Conservation (phyloP, 345 rosid species). For the Triadica sebifera region DNA sequence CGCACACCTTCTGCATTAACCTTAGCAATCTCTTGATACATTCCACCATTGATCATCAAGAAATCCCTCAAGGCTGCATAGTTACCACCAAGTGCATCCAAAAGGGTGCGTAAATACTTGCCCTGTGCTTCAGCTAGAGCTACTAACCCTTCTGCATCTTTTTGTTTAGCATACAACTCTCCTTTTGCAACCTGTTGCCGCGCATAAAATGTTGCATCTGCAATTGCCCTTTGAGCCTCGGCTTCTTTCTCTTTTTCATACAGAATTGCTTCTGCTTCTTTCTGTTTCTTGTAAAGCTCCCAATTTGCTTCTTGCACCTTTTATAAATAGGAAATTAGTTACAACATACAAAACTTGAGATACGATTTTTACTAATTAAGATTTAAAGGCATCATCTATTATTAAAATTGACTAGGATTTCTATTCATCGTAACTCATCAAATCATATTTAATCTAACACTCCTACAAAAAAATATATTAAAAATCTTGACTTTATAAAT, state of each 20-base stretch:
- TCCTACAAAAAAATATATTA: too few species aligned
- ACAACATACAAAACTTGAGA: too few species aligned
- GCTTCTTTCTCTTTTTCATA: conserved; percentile 57
- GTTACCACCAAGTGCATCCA: conserved; percentile 53
- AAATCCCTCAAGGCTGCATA: conserved; percentile 52
- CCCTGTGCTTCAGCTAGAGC: conserved; percentile 68
- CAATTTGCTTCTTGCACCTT: conserved; percentile 75
- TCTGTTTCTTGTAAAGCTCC: conserved; percentile 63
- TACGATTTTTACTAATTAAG: too few species aligned
- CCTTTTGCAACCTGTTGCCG: conserved; percentile 42
- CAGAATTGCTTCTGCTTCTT: conserved; percentile 58
- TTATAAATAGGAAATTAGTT: background rate
- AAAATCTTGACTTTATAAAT: too few species aligned
- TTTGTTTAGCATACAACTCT: conserved; percentile 45
- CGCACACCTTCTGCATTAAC: conserved; percentile 55
- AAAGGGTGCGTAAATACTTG: conserved; percentile 47
- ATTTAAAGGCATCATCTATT: too few species aligned
- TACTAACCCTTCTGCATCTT: conserved; percentile 62
- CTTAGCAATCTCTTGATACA: conserved; percentile 57
- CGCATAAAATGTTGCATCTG: conserved; percentile 55
- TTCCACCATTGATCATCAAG: conserved; percentile 55
- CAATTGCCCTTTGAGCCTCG: conserved; percentile 58
- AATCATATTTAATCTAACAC: too few species aligned
- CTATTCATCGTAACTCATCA: too few species aligned
- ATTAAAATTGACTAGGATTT: too few species aligned